phyloP scores from a whole-genome alignment of 257 asterid genomes.

The Leonotis leonurus region DNA sequence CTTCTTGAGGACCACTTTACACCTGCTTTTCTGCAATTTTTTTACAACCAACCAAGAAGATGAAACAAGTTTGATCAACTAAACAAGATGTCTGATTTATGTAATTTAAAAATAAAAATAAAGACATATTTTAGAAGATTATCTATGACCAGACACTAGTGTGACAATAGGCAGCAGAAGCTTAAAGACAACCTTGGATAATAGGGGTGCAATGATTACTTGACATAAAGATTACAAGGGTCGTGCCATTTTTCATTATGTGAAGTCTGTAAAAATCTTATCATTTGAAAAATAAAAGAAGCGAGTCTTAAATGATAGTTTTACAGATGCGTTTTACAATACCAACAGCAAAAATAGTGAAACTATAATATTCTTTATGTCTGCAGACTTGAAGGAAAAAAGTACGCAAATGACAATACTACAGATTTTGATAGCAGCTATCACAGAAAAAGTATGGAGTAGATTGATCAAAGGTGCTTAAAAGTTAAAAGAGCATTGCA shows the following conservation, averaged over 20 bases:
- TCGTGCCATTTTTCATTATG: not conserved
- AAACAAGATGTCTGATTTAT: not conserved
- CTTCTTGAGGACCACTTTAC: not conserved
- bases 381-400: not conserved
- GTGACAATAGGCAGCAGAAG: not conserved
- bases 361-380: not conserved
- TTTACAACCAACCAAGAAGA: not conserved
- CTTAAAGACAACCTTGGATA: not conserved
- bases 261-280: not conserved
- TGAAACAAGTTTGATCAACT: not conserved
- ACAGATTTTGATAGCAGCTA: not conserved
- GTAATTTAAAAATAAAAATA: not conserved
- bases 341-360: not conserved
- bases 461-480: not conserved
- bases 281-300: not conserved
- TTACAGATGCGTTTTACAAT: not conserved
- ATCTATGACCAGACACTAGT: no score
- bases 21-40: not conserved
- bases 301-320: not conserved
- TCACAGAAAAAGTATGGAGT: not conserved
- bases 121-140: not conserved
- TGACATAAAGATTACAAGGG: not conserved
- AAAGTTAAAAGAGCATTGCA: no score
- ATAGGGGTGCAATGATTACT: not conserved
- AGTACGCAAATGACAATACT: not conserved